These are phyloP conservation scores for Cucumis cinereus DNA, from an alignment of 306 rosid species.

Conservation along the genomic window DNA sequence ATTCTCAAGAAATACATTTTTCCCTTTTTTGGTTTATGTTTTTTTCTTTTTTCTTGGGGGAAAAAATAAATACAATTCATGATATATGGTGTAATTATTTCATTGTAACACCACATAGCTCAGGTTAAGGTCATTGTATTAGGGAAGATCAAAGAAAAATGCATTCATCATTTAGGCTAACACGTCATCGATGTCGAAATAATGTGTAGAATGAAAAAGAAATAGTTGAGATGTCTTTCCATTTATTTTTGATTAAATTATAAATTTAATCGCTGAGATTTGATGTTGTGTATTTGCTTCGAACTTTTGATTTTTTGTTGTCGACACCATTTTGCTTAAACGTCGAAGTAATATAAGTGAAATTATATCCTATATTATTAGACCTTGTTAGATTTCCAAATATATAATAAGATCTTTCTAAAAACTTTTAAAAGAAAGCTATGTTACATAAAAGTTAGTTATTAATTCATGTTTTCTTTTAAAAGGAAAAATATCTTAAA, in stretches of 20 bases:
- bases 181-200: background rate
- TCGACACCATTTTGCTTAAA: background rate
- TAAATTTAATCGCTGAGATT: background rate
- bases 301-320: background rate
- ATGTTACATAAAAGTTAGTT: too few species aligned
- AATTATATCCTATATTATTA: too few species aligned
- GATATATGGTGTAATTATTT: background rate
- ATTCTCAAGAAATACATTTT: background rate
- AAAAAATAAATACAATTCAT: background rate
- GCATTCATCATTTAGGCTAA: slow-evolving; percentile 4
- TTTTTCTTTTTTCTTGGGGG: background rate
- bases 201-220: background rate
- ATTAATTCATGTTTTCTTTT: too few species aligned
- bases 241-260: background rate
- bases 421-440: too few species aligned
- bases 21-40: background rate
- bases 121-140: slow-evolving; percentile 2
- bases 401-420: too few species aligned
- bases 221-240: background rate
- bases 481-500: too few species aligned
- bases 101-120: slow-evolving; percentile 1
- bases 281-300: background rate
- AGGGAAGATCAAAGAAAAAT: background rate
- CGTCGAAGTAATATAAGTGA: background rate
- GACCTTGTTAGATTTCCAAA: background rate